A percentile compares a stretch with the other conserved stretches of the same genome.
Evolutionary conservation across 805 yeast genomes (phyloP).

Genomic region (Yarrowia yakushimensis): DNA sequence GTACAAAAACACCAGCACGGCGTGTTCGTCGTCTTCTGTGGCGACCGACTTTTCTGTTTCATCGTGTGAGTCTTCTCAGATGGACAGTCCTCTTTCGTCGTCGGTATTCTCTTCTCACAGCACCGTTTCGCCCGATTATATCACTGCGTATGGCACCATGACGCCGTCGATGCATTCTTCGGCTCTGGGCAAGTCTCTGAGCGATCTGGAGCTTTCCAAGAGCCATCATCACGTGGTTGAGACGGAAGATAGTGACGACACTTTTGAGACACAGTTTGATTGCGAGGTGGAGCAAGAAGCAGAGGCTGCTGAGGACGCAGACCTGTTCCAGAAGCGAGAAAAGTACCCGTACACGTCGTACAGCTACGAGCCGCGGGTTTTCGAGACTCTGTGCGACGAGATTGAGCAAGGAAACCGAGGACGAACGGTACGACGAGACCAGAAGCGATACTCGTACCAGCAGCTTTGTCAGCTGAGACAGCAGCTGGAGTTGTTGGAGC

Average conservation of each 20-base stretch:
- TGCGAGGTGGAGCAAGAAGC: neutral
- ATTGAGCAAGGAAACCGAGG: constrained; percentile 23
- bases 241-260: constrained; percentile 9
- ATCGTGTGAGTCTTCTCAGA: neutral
- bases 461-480: constrained; percentile 13
- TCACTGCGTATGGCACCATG: constrained; percentile 6
- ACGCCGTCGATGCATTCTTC: neutral
- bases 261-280: constrained; percentile 16
- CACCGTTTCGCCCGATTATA: constrained; percentile 10
- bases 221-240: neutral
- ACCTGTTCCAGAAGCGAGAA: too few species aligned
- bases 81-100: neutral
- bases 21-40: neutral
- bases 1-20: constrained; percentile 7
- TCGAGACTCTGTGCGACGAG: constrained; percentile 15
- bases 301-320: neutral
- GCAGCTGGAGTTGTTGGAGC: constrained; percentile 12
- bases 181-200: neutral
- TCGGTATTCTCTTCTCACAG: constrained; percentile 5
- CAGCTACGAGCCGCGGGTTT: constrained; percentile 1
- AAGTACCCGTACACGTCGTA: constrained; percentile 1
- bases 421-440: neutral
- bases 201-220: constrained; percentile 3
- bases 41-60: constrained; percentile 7
- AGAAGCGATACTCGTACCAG: constrained; percentile 17